Evolutionary conservation across 176 grass and related monocot species (phyloP).

Genomic region (Aegilops umbellulata): DNA sequence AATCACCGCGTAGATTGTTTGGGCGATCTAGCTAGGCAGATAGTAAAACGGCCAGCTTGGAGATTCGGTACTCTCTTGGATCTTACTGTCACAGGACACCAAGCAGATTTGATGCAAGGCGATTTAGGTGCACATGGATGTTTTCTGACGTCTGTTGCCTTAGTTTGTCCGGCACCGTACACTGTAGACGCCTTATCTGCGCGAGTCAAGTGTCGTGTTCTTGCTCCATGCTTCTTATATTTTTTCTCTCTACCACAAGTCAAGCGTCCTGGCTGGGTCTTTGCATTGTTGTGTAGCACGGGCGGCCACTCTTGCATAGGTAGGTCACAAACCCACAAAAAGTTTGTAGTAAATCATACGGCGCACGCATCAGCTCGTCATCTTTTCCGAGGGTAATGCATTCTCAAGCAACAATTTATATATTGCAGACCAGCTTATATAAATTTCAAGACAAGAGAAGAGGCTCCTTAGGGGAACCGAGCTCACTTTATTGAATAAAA

Average conservation of each 20-base stretch:
- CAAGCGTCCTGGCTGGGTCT: conserved; percentile 22
- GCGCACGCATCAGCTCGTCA: neutral
- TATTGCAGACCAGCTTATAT: neutral
- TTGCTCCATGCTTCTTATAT: neutral
- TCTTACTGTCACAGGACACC: conserved; percentile 24
- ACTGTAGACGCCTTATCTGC: conserved; percentile 17
- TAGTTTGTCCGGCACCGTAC: neutral
- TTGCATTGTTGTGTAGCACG: conserved; percentile 6
- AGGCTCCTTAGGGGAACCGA: no score
- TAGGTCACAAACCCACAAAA: neutral
- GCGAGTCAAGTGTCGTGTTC: conserved; percentile 41
- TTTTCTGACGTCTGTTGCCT: neutral
- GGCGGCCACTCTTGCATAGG: neutral
- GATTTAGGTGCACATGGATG: conserved; percentile 16
- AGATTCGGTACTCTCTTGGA: conserved; percentile 39
- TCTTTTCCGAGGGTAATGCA: neutral
- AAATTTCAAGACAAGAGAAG: neutral
- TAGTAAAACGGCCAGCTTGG: neutral
- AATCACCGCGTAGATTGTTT: neutral
- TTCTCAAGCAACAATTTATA: neutral
- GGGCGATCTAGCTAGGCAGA: neutral
- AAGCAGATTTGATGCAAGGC: conserved; percentile 17
- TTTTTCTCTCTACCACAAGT: neutral
- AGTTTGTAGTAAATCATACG: neutral
- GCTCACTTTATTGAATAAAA: no score